A percentile compares a stretch with the other conserved stretches of the same genome.
These are phyloP conservation scores for Coemansia sp. DNA, from an alignment of 192 early-diverging fungal species.

Conservation along the genomic window DNA sequence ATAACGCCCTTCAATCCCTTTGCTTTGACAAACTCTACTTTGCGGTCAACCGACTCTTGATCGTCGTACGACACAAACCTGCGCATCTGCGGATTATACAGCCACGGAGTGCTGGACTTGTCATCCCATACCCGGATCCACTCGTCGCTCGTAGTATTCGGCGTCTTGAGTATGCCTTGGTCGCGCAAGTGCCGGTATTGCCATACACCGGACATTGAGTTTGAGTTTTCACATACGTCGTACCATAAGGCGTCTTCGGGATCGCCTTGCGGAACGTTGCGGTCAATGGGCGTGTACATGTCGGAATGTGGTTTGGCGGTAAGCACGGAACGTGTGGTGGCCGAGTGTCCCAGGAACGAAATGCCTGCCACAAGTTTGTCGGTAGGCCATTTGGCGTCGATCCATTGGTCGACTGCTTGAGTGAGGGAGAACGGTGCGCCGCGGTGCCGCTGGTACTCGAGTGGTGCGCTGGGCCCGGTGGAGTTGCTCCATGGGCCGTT, in stretches of 20 bases:
- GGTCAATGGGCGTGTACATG: conserved; percentile 45
- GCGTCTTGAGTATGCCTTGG: conserved; percentile 50
- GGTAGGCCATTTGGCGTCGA: conserved; percentile 59
- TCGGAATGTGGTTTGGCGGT: conserved; percentile 35
- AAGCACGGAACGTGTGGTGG: conserved; percentile 47
- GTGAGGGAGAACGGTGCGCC: conserved; percentile 46
- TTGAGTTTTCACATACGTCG: conserved; percentile 47
- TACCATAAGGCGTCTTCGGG: conserved; percentile 46
- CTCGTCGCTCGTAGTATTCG: conserved; percentile 48
- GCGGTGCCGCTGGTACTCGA: conserved; percentile 34
- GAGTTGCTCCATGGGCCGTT: conserved; percentile 59
- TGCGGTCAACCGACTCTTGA: conserved; percentile 59
- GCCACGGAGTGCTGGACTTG: conserved; percentile 54
- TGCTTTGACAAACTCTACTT: conserved; percentile 57
- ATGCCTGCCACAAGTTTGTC: conserved; percentile 63
- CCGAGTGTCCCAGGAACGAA: conserved; percentile 59
- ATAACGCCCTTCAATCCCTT: conserved; percentile 64
- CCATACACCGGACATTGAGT: conserved; percentile 59
- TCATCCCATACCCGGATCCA: conserved; percentile 61
- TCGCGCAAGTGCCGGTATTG: conserved; percentile 59
- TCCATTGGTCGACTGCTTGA: conserved; percentile 55
- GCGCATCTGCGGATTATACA: conserved; percentile 57
- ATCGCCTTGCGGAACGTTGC: conserved; percentile 58
- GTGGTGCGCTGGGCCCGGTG: conserved; percentile 64
- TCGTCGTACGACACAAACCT: conserved; percentile 80